A percentile compares a stretch with the other conserved stretches of the same genome.
Conservation (phyloP, 2,329 filamentous ascomycete species). For the Sphaceloma murrayae region DNA sequence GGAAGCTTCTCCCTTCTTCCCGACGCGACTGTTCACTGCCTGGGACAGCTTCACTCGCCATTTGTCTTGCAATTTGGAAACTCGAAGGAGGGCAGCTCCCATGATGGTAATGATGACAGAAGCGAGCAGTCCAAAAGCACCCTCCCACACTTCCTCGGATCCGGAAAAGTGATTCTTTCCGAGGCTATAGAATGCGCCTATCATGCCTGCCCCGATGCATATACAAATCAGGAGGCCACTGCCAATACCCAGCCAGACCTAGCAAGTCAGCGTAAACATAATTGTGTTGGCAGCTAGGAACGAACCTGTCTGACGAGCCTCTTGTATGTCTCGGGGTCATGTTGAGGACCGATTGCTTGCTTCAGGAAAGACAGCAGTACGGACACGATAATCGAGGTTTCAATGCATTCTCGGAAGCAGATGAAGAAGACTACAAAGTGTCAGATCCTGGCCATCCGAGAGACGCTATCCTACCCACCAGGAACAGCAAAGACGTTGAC, state of each 20-base stretch:
- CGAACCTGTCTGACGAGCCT: conserved; percentile 53
- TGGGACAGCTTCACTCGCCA: conserved; percentile 75
- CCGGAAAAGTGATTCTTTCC: conserved; percentile 57
- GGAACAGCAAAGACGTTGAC: conserved; percentile 66
- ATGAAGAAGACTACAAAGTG: conserved; percentile 64
- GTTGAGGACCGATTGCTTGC: conserved; percentile 60
- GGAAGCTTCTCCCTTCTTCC: conserved; percentile 35
- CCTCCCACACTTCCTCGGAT: conserved; percentile 72
- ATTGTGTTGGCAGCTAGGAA: conserved; percentile 7
- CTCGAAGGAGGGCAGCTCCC: conserved; percentile 67
- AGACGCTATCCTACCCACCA: conserved; percentile 38
- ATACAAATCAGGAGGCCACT: conserved; percentile 56
- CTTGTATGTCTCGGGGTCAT: conserved; percentile 56
- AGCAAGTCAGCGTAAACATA: conserved; percentile 16
- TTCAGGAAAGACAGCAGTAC: conserved; percentile 80
- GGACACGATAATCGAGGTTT: conserved; percentile 76
- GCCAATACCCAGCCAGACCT: conserved; percentile 60
- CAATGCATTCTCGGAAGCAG: conserved; percentile 74
- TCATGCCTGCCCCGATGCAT: conserved; percentile 55
- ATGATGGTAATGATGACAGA: conserved; percentile 72
- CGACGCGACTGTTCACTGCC: conserved; percentile 46
- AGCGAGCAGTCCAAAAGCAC: conserved; percentile 65
- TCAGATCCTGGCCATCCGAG: background rate
- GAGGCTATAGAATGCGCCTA: conserved; percentile 63
- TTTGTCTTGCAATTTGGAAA: conserved; percentile 76